Evolutionary conservation across 306 rosid genomes (phyloP).

Genomic region (Sophora flavescens): DNA sequence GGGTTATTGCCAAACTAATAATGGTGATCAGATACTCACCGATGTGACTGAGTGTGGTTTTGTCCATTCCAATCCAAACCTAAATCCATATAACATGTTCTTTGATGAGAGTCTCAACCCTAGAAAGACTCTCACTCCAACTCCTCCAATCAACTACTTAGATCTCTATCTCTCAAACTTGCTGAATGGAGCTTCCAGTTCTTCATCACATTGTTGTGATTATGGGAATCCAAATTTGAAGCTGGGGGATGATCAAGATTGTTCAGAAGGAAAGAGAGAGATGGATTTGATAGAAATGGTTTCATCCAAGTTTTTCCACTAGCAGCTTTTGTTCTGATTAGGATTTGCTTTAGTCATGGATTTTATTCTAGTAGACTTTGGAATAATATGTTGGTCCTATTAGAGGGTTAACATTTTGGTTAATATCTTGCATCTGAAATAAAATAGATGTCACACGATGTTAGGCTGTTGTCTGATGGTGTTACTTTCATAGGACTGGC

Average conservation of each 20-base stretch:
- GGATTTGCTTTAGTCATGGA: background rate
- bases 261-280: constrained; percentile 51
- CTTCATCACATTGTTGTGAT: constrained; percentile 37
- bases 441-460: background rate
- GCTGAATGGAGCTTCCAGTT: constrained; percentile 57
- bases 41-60: constrained; percentile 23
- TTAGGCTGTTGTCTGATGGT: background rate
- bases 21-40: constrained; percentile 20
- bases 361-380: background rate
- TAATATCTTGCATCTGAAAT: background rate
- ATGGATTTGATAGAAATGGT: constrained; percentile 79
- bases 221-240: constrained; percentile 34
- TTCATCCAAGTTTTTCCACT: constrained; percentile 36
- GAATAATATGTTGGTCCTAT: background rate
- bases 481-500: background rate
- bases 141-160: constrained; percentile 3
- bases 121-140: background rate
- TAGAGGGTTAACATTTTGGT: background rate
- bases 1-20: constrained; percentile 1
- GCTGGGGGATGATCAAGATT: constrained; percentile 1
- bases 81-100: constrained; percentile 25
- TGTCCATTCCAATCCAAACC: constrained; percentile 13
- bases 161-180: constrained; percentile 62
- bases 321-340: constrained; percentile 28
- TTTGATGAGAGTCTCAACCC: constrained; percentile 10